phyloP scores from a whole-genome alignment of 768 basidiomycete species.

The Boletus speciosus region DNA sequence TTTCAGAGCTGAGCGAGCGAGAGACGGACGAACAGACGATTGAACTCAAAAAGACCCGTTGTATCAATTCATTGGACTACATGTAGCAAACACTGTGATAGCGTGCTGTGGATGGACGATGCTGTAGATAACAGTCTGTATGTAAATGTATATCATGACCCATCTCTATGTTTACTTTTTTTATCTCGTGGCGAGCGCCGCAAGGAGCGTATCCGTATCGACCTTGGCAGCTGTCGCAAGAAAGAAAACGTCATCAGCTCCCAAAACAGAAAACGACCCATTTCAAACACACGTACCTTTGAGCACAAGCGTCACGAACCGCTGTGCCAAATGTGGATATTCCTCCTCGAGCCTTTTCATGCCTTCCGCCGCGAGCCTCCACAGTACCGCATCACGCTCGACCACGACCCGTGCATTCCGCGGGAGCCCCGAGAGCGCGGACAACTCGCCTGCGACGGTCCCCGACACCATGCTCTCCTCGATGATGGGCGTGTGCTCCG shows the following conservation, averaged over 20 bases:
- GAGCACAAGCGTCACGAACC: constrained; percentile 64
- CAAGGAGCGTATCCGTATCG: constrained; percentile 58
- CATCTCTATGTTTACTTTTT: not conserved
- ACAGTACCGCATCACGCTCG: constrained; percentile 74
- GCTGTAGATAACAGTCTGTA: constrained; percentile 1
- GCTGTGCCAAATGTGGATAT: constrained; percentile 59
- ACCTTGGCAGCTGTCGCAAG: constrained; percentile 53
- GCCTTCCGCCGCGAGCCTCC: constrained; percentile 66
- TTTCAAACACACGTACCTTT: constrained; percentile 52
- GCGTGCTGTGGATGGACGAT: constrained; percentile 6
- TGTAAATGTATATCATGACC: constrained; percentile 1
- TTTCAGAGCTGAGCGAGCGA: constrained; percentile 48
- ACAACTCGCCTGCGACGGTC: constrained; percentile 87
- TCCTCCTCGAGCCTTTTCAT: constrained; percentile 65
- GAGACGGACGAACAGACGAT: constrained; percentile 1
- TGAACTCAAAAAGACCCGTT: not conserved
- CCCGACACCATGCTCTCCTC: constrained; percentile 94
- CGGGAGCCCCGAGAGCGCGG: constrained; percentile 71
- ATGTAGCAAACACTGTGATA: not conserved
- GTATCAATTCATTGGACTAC: constrained; percentile 1
- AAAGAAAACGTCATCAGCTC: not conserved
- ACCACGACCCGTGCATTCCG: constrained; percentile 86
- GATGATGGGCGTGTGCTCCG: constrained; percentile 58
- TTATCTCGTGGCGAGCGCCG: constrained; percentile 49
- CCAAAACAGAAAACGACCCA: not conserved